Base-by-base conservation (phyloP, 2,329 filamentous ascomycete genomes). In the Claviceps maximensis region DNA sequence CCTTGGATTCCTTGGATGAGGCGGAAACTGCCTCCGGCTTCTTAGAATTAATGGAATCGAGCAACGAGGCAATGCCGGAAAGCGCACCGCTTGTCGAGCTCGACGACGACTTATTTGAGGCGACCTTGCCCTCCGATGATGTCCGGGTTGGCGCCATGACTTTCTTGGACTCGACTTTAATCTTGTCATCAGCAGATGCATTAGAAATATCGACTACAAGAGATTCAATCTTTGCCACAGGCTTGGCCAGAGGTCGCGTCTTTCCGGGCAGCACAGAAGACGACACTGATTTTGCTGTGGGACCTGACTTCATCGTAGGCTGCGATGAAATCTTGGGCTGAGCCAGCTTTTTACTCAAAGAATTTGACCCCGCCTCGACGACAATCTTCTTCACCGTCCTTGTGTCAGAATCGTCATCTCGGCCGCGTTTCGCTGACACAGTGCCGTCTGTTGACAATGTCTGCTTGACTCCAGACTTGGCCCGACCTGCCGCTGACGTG, bases 1-100 rank as follows among this genome's bases (percentile, higher is more conserved):
- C 66, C 31, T 70, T 71, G 12, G 61, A 60, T 54, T 81, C 79
- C 58, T 80, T 79, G 0, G 75, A 68, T 53, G 78, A 76, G 4
- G 71, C 74, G 45, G 73, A 69, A 2, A 61, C 59, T 12, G 62
- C 55, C 44, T 70, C 66, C 2, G 65, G 56, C 53, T 72, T 73
- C 6, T 70, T 70, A 5, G 71, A 68, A 52, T 72, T 74, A 57
- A 74, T 74, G 12, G 71, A 72, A 53, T 76, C 75, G 21, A 82
- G 69, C 17, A 82, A 65, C 6, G 76, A 76, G 13, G 77, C 74
- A 53, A 82, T 77, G 38, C 71, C 74, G 1, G 76, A 78, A 41
- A 71, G 59, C 2, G 66, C 65, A 42, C 68, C 65, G 2, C 58
- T 47, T 29, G 53, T 49, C 23, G 53, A 47, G 25, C 13, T 63